These are phyloP conservation scores for Tolypocladium guangdongense DNA, from an alignment of 2,329 filamentous ascomycete species.

Conservation along the genomic window DNA sequence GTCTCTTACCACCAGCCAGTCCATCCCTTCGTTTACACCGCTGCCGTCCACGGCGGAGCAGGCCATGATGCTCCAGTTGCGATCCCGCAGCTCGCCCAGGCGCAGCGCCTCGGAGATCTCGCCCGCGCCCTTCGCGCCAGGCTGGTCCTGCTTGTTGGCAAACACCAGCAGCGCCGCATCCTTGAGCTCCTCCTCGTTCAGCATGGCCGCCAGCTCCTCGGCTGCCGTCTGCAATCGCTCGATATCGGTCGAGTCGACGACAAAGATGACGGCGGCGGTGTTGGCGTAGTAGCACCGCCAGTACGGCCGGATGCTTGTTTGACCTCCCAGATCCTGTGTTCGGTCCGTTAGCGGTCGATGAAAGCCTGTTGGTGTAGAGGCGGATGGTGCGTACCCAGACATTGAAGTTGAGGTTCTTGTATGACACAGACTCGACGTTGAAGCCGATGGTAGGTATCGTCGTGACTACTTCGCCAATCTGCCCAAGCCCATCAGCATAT, in stretches of 20 bases:
- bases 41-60: constrained; percentile 93
- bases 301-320: constrained; percentile 97
- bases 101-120: constrained; percentile 92
- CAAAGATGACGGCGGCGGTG: constrained; percentile 96
- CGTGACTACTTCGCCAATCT: constrained; percentile 98
- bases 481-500: not conserved
- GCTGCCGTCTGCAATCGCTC: constrained; percentile 86
- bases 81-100: constrained; percentile 81
- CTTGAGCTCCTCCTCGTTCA: constrained; percentile 92
- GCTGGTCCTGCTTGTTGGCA: constrained; percentile 98
- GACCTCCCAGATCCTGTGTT: constrained; percentile 77
- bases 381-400: constrained; percentile 63
- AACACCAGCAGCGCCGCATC: constrained; percentile 90
- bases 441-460: constrained; percentile 99
- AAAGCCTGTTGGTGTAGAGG: not conserved
- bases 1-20: constrained; percentile 82
- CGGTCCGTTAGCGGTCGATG: not conserved
- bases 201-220: constrained; percentile 87
- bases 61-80: constrained; percentile 98
- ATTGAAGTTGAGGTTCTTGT: constrained; percentile 97
- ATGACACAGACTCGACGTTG: constrained; percentile 97
- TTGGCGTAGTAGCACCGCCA: constrained; percentile 99
- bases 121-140: constrained; percentile 88
- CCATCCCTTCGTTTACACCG: constrained; percentile 95
- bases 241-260: constrained; percentile 96